Evolutionary conservation across 495 filamentous ascomycete genomes (phyloP).

Genomic region (Cryomyces antarcticus): DNA sequence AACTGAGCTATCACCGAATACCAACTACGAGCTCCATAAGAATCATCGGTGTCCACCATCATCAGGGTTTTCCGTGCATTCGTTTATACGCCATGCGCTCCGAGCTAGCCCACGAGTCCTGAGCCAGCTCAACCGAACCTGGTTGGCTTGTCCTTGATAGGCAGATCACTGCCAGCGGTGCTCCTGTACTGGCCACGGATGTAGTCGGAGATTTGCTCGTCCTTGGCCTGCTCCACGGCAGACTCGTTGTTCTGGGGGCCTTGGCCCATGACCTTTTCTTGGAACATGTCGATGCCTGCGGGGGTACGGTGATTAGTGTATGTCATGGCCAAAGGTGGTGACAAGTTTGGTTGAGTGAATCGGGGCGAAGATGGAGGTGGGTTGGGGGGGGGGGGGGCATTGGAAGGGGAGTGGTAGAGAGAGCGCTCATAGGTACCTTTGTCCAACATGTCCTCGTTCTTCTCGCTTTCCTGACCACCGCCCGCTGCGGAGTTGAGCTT

Average conservation of each 20-base stretch:
- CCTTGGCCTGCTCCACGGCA: slow-evolving; percentile 54
- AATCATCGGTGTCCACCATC: too few relatives aligned
- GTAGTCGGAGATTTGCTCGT: slow-evolving; percentile 31
- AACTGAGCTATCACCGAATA: too few relatives aligned
- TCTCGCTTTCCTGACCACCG: slow-evolving; percentile 43
- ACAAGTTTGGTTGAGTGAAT: too few relatives aligned
- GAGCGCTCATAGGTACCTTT: slow-evolving; percentile 26
- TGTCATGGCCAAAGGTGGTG: too few relatives aligned
- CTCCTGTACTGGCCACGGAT: slow-evolving; percentile 43
- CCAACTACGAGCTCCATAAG: too few relatives aligned
- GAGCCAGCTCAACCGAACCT: slow-evolving; percentile 9
- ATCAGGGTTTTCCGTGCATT: too few relatives aligned
- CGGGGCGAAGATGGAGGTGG: neutral
- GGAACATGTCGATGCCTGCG: slow-evolving; percentile 43
- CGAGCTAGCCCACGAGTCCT: neutral
- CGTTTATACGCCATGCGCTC: too few relatives aligned
- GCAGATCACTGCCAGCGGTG: slow-evolving; percentile 37
- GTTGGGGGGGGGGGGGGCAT: neutral
- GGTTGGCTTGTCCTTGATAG: slow-evolving; percentile 41
- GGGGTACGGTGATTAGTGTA: too few relatives aligned
- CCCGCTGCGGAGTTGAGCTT: slow-evolving; percentile 41
- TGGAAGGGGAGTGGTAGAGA: neutral
- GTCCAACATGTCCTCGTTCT: slow-evolving; percentile 47
- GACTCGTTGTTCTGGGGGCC: slow-evolving; percentile 50
- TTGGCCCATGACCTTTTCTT: slow-evolving; percentile 42